A percentile compares a stretch with the other conserved stretches of the same genome.
These are phyloP conservation scores for Crepidotus variabilis DNA, from an alignment of 768 basidiomycete species.

Conservation along the genomic window DNA sequence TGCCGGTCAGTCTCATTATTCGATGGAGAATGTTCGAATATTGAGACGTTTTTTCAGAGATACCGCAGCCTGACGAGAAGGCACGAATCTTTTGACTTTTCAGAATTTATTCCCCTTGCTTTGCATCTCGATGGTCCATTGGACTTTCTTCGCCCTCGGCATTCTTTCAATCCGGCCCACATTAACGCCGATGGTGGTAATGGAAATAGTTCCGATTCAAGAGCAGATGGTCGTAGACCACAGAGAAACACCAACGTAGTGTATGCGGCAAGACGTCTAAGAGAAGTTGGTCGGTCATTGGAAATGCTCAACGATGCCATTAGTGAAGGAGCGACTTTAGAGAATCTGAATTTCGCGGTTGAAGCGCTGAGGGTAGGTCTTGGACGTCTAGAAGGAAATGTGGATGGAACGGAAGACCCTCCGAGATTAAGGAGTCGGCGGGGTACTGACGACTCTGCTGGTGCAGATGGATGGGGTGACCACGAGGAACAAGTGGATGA, in stretches of 20 bases:
- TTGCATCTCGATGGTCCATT: neutral
- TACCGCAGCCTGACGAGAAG: conserved; percentile 10
- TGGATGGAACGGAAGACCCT: neutral
- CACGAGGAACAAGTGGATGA: conserved; percentile 18
- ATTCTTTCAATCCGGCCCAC: neutral
- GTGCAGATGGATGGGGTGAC: conserved; percentile 1
- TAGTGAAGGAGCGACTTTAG: conserved; percentile 11
- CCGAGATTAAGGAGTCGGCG: neutral
- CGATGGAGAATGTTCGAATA: neutral
- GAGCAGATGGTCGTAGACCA: neutral
- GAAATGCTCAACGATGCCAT: conserved; percentile 19
- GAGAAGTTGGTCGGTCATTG: conserved; percentile 18
- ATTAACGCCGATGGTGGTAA: neutral
- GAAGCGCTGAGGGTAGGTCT: conserved; percentile 15
- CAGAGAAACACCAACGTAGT: neutral
- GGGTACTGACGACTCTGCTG: neutral
- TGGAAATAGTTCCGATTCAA: neutral
- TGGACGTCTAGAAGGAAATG: conserved; percentile 5
- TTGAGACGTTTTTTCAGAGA: conserved; percentile 9
- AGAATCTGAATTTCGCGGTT: conserved; percentile 15
- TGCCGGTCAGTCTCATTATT: conserved; percentile 38
- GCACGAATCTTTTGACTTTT: conserved; percentile 6
- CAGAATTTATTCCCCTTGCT: neutral
- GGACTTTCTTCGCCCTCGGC: neutral
- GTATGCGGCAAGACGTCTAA: conserved; percentile 8